Conservation (phyloP, 1,284 basidiomycete genomes). For the Leccinum insolens region DNA sequence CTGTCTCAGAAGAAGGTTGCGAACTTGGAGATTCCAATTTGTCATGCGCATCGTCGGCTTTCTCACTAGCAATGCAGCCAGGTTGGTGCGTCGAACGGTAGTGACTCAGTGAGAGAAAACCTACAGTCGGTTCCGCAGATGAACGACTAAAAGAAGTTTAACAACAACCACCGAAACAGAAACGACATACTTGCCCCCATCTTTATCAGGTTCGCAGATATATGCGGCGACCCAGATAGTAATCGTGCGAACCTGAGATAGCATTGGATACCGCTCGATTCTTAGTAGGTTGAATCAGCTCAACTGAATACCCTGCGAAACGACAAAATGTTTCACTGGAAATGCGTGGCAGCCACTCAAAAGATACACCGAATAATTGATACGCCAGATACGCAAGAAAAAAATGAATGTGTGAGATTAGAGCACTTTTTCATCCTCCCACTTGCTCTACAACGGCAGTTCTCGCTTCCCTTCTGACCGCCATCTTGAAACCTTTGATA, state of each 20-base stretch:
- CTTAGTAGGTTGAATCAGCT: too few species aligned
- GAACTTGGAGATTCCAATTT: too few species aligned
- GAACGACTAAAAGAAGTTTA: background rate
- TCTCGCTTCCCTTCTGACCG: background rate
- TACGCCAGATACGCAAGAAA: too few species aligned
- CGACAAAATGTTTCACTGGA: too few species aligned
- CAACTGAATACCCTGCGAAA: too few species aligned
- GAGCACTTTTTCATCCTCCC: too few species aligned
- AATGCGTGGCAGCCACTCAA: too few species aligned
- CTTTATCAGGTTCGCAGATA: background rate
- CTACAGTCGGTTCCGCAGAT: background rate
- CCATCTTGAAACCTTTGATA: background rate
- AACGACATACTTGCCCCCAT: background rate
- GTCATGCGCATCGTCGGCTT: too few species aligned
- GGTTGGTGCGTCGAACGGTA: background rate
- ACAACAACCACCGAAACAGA: rapidly evolving
- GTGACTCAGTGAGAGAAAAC: background rate
- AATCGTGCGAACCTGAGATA: background rate
- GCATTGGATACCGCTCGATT: too few species aligned
- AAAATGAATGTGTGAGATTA: background rate
- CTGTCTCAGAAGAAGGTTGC: too few species aligned
- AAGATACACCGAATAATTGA: too few species aligned
- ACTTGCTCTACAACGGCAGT: background rate
- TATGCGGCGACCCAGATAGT: background rate
- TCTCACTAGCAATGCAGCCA: background rate